Percentiles rank a stretch among this genome's conserved stretches.
Conservation (phyloP, 169 alveolate genomes). For the Eimeria necatrix region DNA sequence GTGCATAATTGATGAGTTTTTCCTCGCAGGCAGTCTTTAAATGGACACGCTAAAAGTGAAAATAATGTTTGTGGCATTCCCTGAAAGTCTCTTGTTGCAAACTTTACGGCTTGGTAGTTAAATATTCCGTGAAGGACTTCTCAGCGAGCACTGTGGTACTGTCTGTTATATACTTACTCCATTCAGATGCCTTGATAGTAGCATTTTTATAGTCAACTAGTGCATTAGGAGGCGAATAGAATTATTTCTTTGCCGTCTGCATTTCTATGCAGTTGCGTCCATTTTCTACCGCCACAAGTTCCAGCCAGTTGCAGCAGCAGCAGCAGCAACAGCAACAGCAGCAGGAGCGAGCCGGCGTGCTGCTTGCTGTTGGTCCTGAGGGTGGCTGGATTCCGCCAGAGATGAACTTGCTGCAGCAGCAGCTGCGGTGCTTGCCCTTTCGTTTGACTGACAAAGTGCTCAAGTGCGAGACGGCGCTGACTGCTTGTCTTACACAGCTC, state of each 20-base stretch:
- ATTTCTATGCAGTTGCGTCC: slow-evolving; percentile 31
- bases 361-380: slow-evolving; percentile 79
- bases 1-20: too few species aligned
- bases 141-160: too few species aligned
- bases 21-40: too few species aligned
- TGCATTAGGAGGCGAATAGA: too few species aligned
- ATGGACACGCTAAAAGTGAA: too few species aligned
- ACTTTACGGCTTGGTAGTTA: too few species aligned
- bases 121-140: too few species aligned
- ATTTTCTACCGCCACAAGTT: not conserved
- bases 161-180: too few species aligned
- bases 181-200: too few species aligned
- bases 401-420: slow-evolving; percentile 58
- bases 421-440: slow-evolving; percentile 68
- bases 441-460: slow-evolving; percentile 67
- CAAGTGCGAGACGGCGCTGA: slow-evolving; percentile 72
- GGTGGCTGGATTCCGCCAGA: slow-evolving; percentile 76
- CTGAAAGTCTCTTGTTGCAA: too few species aligned
- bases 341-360: slow-evolving; percentile 43
- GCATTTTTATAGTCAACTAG: too few species aligned
- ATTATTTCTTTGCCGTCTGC: not conserved
- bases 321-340: slow-evolving; percentile 51
- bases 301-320: slow-evolving; percentile 11
- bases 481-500: slow-evolving; percentile 68
- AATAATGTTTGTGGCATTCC: too few species aligned